These are phyloP conservation scores for Kodamaea kaohsiungensis DNA, from an alignment of 805 yeast genomes.

Conservation along the genomic window DNA sequence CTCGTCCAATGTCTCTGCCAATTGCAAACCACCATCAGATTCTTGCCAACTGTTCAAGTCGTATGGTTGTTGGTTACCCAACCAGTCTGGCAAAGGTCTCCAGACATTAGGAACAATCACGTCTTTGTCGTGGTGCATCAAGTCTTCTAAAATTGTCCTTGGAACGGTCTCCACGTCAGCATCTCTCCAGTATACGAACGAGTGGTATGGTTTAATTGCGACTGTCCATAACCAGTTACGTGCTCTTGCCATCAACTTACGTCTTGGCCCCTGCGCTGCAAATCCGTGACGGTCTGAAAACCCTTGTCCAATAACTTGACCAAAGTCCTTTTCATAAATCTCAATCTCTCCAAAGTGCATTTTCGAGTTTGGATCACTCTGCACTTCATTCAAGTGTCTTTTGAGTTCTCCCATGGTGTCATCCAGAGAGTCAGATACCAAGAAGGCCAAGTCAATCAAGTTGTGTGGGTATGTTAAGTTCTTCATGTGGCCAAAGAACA, in stretches of 20 bases:
- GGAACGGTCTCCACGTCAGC: conserved; percentile 96
- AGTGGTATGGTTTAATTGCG: conserved; percentile 87
- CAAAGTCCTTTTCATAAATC: conserved; percentile 89
- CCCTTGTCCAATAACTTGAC: conserved; percentile 90
- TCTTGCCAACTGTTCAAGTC: conserved; percentile 87
- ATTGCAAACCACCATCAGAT: conserved; percentile 74
- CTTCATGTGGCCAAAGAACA: conserved; percentile 81
- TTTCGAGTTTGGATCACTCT: conserved; percentile 59
- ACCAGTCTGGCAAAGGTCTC: conserved; percentile 87
- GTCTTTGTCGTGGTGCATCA: conserved; percentile 89
- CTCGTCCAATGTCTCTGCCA: conserved; percentile 78
- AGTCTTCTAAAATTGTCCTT: conserved; percentile 79
- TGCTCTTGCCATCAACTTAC: conserved; percentile 94
- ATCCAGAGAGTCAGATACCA: conserved; percentile 89
- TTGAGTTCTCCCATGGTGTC: conserved; percentile 74
- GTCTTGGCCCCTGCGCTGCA: conserved; percentile 92
- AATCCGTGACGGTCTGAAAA: conserved; percentile 94
- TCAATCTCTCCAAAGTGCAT: conserved; percentile 81
- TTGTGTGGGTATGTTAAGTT: conserved; percentile 86
- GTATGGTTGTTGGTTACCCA: conserved; percentile 82
- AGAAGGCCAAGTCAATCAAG: conserved; percentile 76
- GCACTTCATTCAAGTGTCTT: conserved; percentile 59
- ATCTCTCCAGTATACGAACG: conserved; percentile 97
- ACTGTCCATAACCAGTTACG: conserved; percentile 90
- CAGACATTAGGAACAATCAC: conserved; percentile 94